These are phyloP conservation scores for Teratosphaeria viscida DNA, from an alignment of 2,329 filamentous ascomycete genomes.

Conservation along the genomic window DNA sequence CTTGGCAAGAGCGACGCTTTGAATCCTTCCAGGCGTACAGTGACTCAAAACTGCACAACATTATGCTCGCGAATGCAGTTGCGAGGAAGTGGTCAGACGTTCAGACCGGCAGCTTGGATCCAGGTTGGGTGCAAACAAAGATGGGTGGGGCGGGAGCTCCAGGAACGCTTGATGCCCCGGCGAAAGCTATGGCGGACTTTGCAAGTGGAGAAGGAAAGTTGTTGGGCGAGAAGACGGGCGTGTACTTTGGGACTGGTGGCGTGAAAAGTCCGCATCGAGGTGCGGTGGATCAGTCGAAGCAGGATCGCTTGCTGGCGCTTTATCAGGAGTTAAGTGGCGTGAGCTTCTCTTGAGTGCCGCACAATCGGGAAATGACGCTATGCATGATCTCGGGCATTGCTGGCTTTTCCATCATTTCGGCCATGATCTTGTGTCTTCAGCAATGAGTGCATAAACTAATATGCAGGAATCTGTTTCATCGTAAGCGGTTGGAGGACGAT, in stretches of 20 bases:
- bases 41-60: slow-evolving; percentile 47
- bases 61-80: slow-evolving; percentile 47
- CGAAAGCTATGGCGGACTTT: slow-evolving; percentile 40
- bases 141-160: slow-evolving; percentile 36
- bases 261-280: slow-evolving; percentile 17
- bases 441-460: too few species aligned
- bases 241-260: slow-evolving; percentile 20
- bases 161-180: slow-evolving; percentile 31
- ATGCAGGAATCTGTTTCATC: too few species aligned
- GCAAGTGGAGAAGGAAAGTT: slow-evolving; percentile 30
- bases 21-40: slow-evolving; percentile 35
- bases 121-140: slow-evolving; percentile 33
- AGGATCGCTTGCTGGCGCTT: slow-evolving; percentile 36
- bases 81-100: slow-evolving; percentile 37
- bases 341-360: slow-evolving; percentile 14
- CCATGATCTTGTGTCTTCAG: too few species aligned
- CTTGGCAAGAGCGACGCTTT: slow-evolving; percentile 29
- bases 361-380: background rate
- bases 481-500: too few species aligned
- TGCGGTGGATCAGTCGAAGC: slow-evolving; percentile 30
- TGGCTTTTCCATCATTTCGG: background rate
- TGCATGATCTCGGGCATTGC: background rate
- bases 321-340: slow-evolving; percentile 28
- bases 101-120: slow-evolving; percentile 38
- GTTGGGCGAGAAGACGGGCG: slow-evolving; percentile 33